Evolutionary conservation across 345 rosid genomes (phyloP).

Genomic region (Camelina sativa): DNA sequence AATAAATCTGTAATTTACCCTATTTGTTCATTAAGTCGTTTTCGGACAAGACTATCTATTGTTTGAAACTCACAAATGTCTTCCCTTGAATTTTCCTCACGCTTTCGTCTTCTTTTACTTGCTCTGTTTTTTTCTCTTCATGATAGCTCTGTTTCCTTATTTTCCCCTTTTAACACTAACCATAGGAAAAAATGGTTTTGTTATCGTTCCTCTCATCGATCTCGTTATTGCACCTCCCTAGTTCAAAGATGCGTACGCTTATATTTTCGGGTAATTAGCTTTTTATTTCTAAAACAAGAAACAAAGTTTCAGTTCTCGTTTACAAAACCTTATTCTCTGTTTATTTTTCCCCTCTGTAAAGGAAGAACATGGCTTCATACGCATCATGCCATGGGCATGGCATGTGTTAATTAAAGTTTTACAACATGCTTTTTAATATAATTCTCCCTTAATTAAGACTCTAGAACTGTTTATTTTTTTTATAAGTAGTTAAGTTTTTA

Average conservation of each 20-base stretch:
- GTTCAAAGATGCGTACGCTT: slow-evolving; percentile 23
- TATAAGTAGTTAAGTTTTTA: not conserved
- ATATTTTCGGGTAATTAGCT: not conserved
- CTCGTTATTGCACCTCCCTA: slow-evolving; percentile 12
- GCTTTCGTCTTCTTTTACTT: slow-evolving; percentile 25
- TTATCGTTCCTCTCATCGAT: not conserved
- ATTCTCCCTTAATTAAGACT: slow-evolving; percentile 22
- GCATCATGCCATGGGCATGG: slow-evolving; percentile 15
- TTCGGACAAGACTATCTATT: slow-evolving; percentile 27
- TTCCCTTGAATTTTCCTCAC: slow-evolving; percentile 31
- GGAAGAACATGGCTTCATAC: slow-evolving; percentile 47
- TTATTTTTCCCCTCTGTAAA: slow-evolving; percentile 42
- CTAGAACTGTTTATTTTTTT: slow-evolving; percentile 4
- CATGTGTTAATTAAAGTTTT: slow-evolving; percentile 18
- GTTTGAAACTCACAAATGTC: slow-evolving; percentile 31
- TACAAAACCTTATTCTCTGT: not conserved
- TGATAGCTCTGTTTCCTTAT: slow-evolving; percentile 39
- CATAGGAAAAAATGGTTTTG: not conserved
- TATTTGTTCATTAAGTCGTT: slow-evolving; percentile 37
- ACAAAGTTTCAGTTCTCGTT: not conserved
- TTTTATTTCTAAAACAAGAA: not conserved
- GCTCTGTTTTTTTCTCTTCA: slow-evolving; percentile 24
- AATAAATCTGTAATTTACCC: not conserved
- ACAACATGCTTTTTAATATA: slow-evolving; percentile 27
- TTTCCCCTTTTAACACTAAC: slow-evolving; percentile 30